Evolutionary conservation across 495 filamentous ascomycete genomes (phyloP).

Genomic region (Lindgomyces ingoldianus): DNA sequence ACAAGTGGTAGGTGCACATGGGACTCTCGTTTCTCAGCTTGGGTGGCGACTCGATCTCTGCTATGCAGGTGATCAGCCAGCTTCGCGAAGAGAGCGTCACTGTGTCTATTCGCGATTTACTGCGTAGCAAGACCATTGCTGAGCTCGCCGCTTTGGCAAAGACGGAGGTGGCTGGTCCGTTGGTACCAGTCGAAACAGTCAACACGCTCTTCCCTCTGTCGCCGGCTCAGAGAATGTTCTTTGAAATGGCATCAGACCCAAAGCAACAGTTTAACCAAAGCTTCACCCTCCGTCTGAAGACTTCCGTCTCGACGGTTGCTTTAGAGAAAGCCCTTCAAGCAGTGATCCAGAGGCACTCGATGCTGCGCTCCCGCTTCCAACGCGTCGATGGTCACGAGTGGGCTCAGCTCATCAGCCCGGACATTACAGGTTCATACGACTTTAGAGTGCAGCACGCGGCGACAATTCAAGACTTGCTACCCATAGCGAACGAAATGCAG

Average conservation of each 20-base stretch:
- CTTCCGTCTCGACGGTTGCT: not conserved
- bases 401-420: conserved; percentile 24
- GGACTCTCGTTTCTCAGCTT: conserved; percentile 25
- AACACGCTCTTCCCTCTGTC: conserved; percentile 12
- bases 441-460: not conserved
- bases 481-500: conserved; percentile 1
- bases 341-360: conserved; percentile 12
- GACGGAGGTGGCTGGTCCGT: not conserved
- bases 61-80: conserved; percentile 21
- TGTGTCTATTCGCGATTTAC: conserved; percentile 12
- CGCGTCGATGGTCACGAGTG: not conserved
- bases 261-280: conserved; percentile 18
- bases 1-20: too few relatives aligned
- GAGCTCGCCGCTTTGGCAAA: conserved; percentile 11
- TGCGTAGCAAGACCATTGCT: conserved; percentile 18
- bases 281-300: conserved; percentile 20
- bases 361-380: conserved; percentile 23
- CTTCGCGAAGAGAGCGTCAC: conserved; percentile 11
- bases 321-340: conserved; percentile 10
- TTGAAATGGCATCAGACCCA: conserved; percentile 31
- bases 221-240: conserved; percentile 21
- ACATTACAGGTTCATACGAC: conserved; percentile 6
- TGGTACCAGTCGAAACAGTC: too few relatives aligned
- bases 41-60: conserved; percentile 9
- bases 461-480: not conserved